Evolutionary conservation across 140 eudicot genomes (phyloP).

Genomic region (Flaveria floridana): DNA sequence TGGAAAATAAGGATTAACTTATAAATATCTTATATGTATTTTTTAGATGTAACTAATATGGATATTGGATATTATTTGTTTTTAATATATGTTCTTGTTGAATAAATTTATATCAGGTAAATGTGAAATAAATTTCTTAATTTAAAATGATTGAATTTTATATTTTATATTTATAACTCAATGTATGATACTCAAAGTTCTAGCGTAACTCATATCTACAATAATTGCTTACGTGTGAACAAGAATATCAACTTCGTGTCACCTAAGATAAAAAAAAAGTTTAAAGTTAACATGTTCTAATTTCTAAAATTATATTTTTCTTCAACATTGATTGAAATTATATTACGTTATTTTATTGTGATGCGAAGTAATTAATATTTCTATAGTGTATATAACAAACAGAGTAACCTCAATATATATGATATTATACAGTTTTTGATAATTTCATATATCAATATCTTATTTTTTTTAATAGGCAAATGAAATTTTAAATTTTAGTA

Average conservation of each 20-base stretch:
- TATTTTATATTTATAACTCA: no score
- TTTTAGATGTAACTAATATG: background rate
- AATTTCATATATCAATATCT: background rate
- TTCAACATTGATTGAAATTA: background rate
- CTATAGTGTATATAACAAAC: no score
- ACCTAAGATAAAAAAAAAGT: no score
- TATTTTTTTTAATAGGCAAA: background rate
- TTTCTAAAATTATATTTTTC: no score
- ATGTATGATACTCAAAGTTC: background rate
- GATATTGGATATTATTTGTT: background rate
- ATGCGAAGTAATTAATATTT: background rate
- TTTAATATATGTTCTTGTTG: background rate
- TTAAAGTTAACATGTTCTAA: no score
- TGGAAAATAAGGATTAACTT: background rate
- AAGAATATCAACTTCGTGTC: no score
- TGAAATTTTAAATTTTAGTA: background rate
- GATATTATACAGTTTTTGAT: no score
- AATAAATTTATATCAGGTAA: background rate
- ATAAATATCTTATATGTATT: no score
- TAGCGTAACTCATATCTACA: background rate
- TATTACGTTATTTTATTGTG: background rate
- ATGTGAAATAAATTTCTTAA: background rate
- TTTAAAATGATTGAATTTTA: no score
- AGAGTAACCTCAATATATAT: no score
- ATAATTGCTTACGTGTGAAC: no score